Conservation (phyloP, 805 yeast genomes). For the Metahyphopichia silvanorum region DNA sequence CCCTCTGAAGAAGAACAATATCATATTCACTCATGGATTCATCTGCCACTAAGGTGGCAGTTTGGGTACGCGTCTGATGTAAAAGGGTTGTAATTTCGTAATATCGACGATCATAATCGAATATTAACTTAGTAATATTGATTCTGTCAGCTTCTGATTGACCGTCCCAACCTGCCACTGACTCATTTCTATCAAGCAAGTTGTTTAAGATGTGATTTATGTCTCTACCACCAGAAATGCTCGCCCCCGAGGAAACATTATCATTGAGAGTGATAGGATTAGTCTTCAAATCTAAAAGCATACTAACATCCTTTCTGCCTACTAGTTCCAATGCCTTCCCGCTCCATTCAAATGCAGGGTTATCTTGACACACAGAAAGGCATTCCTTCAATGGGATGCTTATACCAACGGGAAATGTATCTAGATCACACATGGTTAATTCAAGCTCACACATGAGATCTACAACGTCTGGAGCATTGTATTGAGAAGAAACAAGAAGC, state of each 20-base stretch:
- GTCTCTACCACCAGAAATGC: conserved; percentile 19
- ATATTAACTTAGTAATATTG: conserved; percentile 66
- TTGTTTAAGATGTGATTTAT: conserved; percentile 38
- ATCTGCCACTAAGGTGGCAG: conserved; percentile 37
- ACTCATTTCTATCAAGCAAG: conserved; percentile 39
- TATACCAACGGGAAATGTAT: conserved; percentile 73
- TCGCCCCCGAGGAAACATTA: neutral
- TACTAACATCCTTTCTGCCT: conserved; percentile 64
- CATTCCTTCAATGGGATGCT: conserved; percentile 64
- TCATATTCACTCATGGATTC: conserved; percentile 53
- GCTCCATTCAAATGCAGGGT: conserved; percentile 48
- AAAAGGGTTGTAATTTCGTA: conserved; percentile 70
- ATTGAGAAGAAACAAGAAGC: conserved; percentile 51
- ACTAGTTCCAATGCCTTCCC: conserved; percentile 50
- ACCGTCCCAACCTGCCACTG: conserved; percentile 62
- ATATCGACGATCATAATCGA: conserved; percentile 74
- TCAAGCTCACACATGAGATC: conserved; percentile 59
- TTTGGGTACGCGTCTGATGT: conserved; percentile 66
- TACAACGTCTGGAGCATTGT: conserved; percentile 52
- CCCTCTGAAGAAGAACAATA: conserved; percentile 51
- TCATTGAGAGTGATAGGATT: neutral
- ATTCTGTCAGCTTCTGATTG: conserved; percentile 68
- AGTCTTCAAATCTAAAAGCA: conserved; percentile 14
- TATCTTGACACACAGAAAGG: conserved; percentile 50
- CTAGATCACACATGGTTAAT: conserved; percentile 50